These are phyloP conservation scores for Taphrina flavorubra DNA, from an alignment of 1,139 yeast species.

Conservation along the genomic window DNA sequence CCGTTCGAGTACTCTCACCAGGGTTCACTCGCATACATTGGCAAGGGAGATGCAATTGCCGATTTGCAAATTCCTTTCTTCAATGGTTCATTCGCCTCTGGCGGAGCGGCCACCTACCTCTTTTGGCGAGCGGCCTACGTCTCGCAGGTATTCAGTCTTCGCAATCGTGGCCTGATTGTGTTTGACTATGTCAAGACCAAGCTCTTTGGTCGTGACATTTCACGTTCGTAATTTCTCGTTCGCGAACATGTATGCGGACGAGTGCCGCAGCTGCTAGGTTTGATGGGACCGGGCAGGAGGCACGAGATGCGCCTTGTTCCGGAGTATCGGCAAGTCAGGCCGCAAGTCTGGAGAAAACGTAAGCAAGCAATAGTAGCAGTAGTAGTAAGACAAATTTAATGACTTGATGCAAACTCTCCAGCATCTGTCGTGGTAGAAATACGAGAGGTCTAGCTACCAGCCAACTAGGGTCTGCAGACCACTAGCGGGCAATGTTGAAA, in stretches of 20 bases:
- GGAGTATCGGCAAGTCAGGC: not conserved
- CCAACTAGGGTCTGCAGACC: too few relatives aligned
- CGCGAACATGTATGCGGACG: too few relatives aligned
- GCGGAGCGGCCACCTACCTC: slow-evolving; percentile 84
- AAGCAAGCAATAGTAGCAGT: not conserved
- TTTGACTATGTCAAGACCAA: slow-evolving; percentile 88
- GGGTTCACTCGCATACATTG: slow-evolving; percentile 71
- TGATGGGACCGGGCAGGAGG: too few relatives aligned
- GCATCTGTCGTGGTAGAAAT: too few relatives aligned
- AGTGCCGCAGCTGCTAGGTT: too few relatives aligned
- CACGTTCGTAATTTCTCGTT: not conserved
- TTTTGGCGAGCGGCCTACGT: slow-evolving; percentile 95
- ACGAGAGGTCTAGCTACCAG: too few relatives aligned
- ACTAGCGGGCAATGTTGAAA: too few relatives aligned
- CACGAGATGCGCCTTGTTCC: too few relatives aligned
- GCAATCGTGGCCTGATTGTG: slow-evolving; percentile 82
- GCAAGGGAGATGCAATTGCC: slow-evolving; percentile 91
- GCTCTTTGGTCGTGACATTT: slow-evolving; percentile 84
- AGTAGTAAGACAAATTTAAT: slow-evolving; percentile 7
- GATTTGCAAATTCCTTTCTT: slow-evolving; percentile 81
- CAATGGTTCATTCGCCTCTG: slow-evolving; percentile 73
- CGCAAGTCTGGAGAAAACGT: not conserved
- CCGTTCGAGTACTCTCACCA: slow-evolving; percentile 66
- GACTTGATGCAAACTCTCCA: not conserved
- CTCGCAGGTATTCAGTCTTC: slow-evolving; percentile 87